Conservation (phyloP, 83 land plant genomes). For the Thuja plicata region DNA sequence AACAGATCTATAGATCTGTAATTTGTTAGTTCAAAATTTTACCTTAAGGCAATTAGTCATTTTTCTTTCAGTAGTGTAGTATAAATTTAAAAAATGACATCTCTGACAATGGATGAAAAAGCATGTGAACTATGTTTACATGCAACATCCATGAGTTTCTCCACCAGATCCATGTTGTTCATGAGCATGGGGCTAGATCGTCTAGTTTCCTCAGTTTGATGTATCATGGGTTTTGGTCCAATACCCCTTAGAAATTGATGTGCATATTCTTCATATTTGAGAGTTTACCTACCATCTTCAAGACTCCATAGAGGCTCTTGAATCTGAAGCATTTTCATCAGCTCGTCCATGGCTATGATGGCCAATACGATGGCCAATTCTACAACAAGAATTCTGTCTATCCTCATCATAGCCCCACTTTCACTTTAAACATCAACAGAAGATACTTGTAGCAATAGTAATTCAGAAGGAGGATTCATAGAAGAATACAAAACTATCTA, state of each 20-base stretch:
- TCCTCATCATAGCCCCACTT: background rate
- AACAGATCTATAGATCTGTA: too few species aligned
- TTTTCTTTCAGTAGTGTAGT: too few species aligned
- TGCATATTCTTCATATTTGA: slow-evolving; percentile 31
- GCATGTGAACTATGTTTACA: background rate
- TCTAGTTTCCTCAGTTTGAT: slow-evolving; percentile 36
- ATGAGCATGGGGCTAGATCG: slow-evolving; percentile 26
- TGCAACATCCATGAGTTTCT: slow-evolving; percentile 41
- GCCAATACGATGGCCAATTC: slow-evolving; percentile 33
- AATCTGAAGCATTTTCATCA: slow-evolving; percentile 27
- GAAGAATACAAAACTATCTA: background rate
- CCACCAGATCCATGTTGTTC: slow-evolving; percentile 30
- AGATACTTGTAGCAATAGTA: background rate
- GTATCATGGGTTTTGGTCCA: slow-evolving; percentile 27
- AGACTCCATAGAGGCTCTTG: slow-evolving; percentile 36
- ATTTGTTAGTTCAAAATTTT: too few species aligned
- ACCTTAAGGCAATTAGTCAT: too few species aligned
- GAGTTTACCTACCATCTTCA: slow-evolving; percentile 18
- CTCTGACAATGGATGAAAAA: too few species aligned
- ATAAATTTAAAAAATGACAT: too few species aligned
- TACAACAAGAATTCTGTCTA: slow-evolving; percentile 23
- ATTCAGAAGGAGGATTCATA: background rate
- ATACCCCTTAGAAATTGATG: slow-evolving; percentile 23
- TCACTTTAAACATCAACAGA: slow-evolving; percentile 12
- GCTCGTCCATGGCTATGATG: slow-evolving; percentile 69